Base-by-base conservation (phyloP, 352 stramenopile species). In the Pythium brachiatum region DNA sequence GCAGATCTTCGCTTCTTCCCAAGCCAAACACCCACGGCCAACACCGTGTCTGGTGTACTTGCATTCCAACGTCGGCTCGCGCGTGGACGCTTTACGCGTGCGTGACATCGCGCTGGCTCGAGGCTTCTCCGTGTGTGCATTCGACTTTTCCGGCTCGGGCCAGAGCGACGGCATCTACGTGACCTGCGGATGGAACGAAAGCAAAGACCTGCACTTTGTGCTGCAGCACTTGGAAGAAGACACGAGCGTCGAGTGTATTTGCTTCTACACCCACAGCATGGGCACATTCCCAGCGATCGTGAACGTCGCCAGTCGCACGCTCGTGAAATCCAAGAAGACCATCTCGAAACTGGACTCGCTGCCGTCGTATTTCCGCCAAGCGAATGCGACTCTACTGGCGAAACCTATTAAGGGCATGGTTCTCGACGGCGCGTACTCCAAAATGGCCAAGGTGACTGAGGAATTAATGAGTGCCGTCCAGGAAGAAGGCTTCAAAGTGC, bases 141-240 rank as follows among this genome's bases (percentile, higher is more conserved):
- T 96, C 56, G 87, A 96, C 70, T 94, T 76, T 55, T 90, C 77
- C 23, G 87, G 87, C 53, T 94, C 85, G 6, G 87, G 85, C 0
- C 60, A 81, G 13, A 91, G 79, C 25, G 87, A 94, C 57, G 87
- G 85, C 31, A 76, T 92, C 39, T 94, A 91, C 66, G 85, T 96
- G 58, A 96, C 85, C 5, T 89, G 92, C 76, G 87, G 87, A 39
- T 94, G 82, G 82, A 92, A 92, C 67, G 87, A 94, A 55, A 70
- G 75, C 16, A 68, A 79, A 46, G 87, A 96, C 57, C 62, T 96
- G 54, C 72, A 89, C 39, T 73, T 73, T 27, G 82, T 96, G 41
- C 68, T 94, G 48, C 66, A 90, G 64, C 73, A 73, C 8, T 41
- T 94, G 0, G 81, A 92, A 27, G 43, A 60, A 12, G 70, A 90